Conservation (phyloP, 192 early-diverging fungal species). For the Backusella macrospora region DNA sequence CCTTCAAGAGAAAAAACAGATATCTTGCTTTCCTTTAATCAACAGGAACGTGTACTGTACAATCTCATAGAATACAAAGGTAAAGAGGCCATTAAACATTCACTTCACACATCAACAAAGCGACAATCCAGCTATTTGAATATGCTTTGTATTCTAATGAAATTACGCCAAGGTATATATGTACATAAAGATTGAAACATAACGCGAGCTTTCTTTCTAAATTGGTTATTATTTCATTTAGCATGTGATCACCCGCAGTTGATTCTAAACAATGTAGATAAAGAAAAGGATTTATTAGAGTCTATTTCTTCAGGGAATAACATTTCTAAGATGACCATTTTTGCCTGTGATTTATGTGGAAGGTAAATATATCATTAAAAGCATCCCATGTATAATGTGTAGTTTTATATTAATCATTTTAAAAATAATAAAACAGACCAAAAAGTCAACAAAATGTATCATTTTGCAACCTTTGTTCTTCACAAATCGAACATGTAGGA, state of each 20-base stretch:
- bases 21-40: conserved; percentile 49
- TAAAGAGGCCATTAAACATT: conserved; percentile 23
- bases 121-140: conserved; percentile 42
- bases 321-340: background rate
- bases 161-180: conserved; percentile 41
- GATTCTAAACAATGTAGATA: conserved; percentile 37
- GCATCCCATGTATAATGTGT: background rate
- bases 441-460: background rate
- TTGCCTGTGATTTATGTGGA: conserved; percentile 33
- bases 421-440: background rate
- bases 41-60: conserved; percentile 64
- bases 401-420: background rate
- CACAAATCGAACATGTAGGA: conserved; percentile 12
- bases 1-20: conserved; percentile 53
- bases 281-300: conserved; percentile 34
- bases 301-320: background rate
- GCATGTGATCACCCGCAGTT: conserved; percentile 44
- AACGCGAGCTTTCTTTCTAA: background rate
- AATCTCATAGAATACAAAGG: conserved; percentile 47
- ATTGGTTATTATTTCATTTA: background rate
- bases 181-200: background rate
- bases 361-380: conserved; percentile 8
- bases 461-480: conserved; percentile 23
- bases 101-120: conserved; percentile 30
- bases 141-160: conserved; percentile 44